Conservation (phyloP, 75 land plant species). For the Cunninghamia lanceolata region DNA sequence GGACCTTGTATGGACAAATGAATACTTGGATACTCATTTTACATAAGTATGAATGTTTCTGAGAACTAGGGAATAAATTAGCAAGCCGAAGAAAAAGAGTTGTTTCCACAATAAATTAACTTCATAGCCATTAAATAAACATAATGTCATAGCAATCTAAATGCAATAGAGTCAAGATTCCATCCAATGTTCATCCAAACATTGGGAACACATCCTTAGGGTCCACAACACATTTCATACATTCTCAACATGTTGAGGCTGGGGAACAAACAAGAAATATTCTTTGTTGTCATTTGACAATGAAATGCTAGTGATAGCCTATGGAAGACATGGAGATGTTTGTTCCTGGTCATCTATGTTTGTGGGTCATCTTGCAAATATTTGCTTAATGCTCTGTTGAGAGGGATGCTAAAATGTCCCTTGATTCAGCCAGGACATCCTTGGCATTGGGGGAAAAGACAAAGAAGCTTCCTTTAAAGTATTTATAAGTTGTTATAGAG, state of each 20-base stretch:
- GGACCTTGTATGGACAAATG: background rate
- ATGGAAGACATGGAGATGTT: background rate
- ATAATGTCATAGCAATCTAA: too few species aligned
- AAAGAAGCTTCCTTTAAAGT: background rate
- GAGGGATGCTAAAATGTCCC: background rate
- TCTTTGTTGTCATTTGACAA: background rate
- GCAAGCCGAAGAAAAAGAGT: background rate
- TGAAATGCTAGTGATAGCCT: background rate
- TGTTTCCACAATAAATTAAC: background rate
- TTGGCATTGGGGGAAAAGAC: background rate
- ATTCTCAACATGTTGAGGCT: background rate
- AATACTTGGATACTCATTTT: background rate
- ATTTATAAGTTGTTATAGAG: background rate
- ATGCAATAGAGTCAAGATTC: background rate
- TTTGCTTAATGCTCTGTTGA: background rate
- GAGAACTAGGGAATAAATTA: background rate
- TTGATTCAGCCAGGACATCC: background rate
- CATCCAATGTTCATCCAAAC: background rate
- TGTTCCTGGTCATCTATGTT: background rate
- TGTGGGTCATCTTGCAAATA: background rate
- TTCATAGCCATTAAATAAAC: too few species aligned
- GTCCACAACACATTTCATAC: background rate
- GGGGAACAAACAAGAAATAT: too few species aligned
- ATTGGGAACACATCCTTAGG: background rate
- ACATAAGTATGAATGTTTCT: background rate